Percentiles rank a stretch among this genome's conserved stretches.
Evolutionary conservation across 2,329 filamentous ascomycete species (phyloP).

Genomic region (Paraconiothyrium sp.): DNA sequence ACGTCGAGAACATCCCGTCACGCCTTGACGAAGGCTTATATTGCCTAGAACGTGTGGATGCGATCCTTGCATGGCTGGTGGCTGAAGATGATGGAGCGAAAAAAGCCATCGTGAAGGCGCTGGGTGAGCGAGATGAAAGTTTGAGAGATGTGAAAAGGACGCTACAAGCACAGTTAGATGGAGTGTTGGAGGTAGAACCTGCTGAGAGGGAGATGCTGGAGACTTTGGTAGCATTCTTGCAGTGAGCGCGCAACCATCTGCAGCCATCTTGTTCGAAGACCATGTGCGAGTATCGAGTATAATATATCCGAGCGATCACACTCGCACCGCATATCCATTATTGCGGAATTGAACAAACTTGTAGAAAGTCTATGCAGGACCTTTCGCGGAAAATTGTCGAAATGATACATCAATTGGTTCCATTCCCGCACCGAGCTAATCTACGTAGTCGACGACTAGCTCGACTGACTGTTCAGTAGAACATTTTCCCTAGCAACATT

Average conservation of each 20-base stretch:
- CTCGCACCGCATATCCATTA: too few relatives aligned
- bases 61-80: constrained; percentile 87
- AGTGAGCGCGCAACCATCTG: constrained; percentile 19
- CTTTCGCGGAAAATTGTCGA: background rate
- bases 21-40: constrained; percentile 87
- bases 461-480: background rate
- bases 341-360: background rate
- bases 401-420: too few relatives aligned
- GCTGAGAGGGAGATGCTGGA: constrained; percentile 72
- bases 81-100: constrained; percentile 86
- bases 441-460: background rate
- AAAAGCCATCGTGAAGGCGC: constrained; percentile 67
- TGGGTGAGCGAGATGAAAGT: constrained; percentile 74
- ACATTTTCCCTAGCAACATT: background rate
- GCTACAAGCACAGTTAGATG: constrained; percentile 73
- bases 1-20: constrained; percentile 76
- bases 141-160: constrained; percentile 71
- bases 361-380: background rate
- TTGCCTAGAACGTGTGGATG: constrained; percentile 82
- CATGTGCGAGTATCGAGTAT: constrained; percentile 1
- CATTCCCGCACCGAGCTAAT: too few relatives aligned
- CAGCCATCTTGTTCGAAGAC: background rate
- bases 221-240: constrained; percentile 58
- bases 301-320: background rate
- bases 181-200: constrained; percentile 62